These are phyloP conservation scores for Ophiostoma triangulosporum DNA, from an alignment of 2,329 filamentous ascomycete genomes.

Conservation along the genomic window DNA sequence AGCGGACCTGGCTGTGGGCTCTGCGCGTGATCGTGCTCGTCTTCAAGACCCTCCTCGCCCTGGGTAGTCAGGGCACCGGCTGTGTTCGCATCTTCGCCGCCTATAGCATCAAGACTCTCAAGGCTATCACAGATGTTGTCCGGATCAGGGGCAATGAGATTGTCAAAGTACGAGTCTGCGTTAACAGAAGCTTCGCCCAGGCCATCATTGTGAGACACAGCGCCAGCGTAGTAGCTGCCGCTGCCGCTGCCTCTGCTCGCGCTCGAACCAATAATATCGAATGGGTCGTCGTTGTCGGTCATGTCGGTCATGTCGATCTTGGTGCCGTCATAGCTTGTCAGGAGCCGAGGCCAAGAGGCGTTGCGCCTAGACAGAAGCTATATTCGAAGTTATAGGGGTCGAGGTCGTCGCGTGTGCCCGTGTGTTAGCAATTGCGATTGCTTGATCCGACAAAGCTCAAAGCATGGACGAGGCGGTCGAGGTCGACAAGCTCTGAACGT, in stretches of 20 bases:
- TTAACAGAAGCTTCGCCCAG: not conserved
- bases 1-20: not conserved
- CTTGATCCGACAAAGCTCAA: too few species aligned
- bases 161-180: not conserved
- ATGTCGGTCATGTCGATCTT: slow-evolving; percentile 3
- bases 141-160: not conserved
- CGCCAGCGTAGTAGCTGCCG: not conserved
- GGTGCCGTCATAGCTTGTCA: not conserved
- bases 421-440: too few species aligned
- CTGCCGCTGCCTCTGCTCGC: not conserved
- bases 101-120: not conserved
- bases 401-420: not conserved
- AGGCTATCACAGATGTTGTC: not conserved
- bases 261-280: not conserved
- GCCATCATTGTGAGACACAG: not conserved
- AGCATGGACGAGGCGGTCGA: too few species aligned
- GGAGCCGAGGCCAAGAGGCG: not conserved
- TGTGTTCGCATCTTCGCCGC: too few species aligned
- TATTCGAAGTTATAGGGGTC: not conserved
- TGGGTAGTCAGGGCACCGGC: not conserved
- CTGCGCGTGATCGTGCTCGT: too few species aligned
- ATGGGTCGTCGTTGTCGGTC: slow-evolving; percentile 3
- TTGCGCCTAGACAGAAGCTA: not conserved
- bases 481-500: too few species aligned
- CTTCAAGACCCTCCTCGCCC: not conserved